Percentiles rank a stretch among this genome's conserved stretches.
These are phyloP conservation scores for Suillus brevipes DNA, from an alignment of 768 basidiomycete species.

Conservation along the genomic window DNA sequence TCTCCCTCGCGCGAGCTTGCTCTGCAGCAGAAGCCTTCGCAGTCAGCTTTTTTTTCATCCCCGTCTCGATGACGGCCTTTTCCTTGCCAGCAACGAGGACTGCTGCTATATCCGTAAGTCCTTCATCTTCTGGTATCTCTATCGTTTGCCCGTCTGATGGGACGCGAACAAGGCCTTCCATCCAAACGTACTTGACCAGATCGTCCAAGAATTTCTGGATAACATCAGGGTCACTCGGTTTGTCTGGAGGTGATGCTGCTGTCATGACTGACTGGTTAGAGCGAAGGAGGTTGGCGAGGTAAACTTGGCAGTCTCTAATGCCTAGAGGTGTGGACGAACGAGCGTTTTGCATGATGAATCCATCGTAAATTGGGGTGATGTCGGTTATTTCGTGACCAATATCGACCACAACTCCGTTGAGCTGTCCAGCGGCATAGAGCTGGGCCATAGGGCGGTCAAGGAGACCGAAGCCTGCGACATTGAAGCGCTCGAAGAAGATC, in stretches of 20 bases:
- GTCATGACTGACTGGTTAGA: conserved; percentile 65
- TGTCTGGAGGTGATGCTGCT: conserved; percentile 54
- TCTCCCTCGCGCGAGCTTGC: conserved; percentile 77
- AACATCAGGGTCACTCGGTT: conserved; percentile 45
- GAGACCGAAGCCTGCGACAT: conserved; percentile 78
- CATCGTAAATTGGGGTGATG: conserved; percentile 76
- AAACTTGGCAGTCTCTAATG: conserved; percentile 67
- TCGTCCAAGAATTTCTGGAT: conserved; percentile 56
- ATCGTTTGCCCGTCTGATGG: conserved; percentile 74
- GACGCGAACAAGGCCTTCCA: conserved; percentile 67
- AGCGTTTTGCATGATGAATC: conserved; percentile 56
- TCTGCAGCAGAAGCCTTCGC: conserved; percentile 76
- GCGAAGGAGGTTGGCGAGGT: conserved; percentile 72
- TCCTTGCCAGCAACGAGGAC: conserved; percentile 90
- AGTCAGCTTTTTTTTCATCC: conserved; percentile 74
- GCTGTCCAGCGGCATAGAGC: conserved; percentile 71
- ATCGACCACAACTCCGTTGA: conserved; percentile 80
- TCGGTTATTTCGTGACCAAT: conserved; percentile 76
- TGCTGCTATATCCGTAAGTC: conserved; percentile 87
- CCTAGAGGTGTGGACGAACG: conserved; percentile 64
- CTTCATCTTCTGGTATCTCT: conserved; percentile 69
- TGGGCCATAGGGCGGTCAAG: conserved; percentile 85
- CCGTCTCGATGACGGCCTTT: conserved; percentile 83
- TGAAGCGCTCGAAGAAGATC: conserved; percentile 91
- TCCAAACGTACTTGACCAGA: conserved; percentile 64